Evolutionary conservation across 1,139 yeast species (phyloP).

Genomic region (Kodamaea fungicola): DNA sequence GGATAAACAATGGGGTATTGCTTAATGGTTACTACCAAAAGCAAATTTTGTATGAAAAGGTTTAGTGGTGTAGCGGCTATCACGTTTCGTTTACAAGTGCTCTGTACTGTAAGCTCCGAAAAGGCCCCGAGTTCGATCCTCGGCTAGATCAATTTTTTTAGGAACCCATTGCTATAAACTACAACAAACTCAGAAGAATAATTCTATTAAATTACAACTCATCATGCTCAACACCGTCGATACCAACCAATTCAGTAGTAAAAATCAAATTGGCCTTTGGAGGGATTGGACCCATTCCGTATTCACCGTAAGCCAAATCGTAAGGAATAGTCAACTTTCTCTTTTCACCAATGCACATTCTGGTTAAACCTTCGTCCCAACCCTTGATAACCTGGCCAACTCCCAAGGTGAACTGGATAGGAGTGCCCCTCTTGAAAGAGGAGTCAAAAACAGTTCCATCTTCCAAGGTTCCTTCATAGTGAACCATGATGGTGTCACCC

Average conservation of each 20-base stretch:
- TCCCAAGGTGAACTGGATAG: conserved; percentile 69
- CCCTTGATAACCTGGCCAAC: conserved; percentile 76
- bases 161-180: too few relatives aligned
- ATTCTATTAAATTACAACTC: conserved; percentile 10
- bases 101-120: conserved; percentile 17
- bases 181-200: too few relatives aligned
- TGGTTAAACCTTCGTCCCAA: conserved; percentile 77
- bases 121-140: conserved; percentile 24
- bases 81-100: conserved; percentile 21
- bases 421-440: conserved; percentile 61
- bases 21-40: too few relatives aligned
- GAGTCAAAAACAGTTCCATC: conserved; percentile 75
- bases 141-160: conserved; percentile 17
- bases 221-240: conserved; percentile 27
- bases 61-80: conserved; percentile 24
- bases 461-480: conserved; percentile 67
- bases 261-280: conserved; percentile 65
- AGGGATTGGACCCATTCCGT: conserved; percentile 80
- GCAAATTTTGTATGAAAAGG: conserved; percentile 6
- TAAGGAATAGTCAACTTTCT: conserved; percentile 77
- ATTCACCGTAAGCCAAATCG: conserved; percentile 68
- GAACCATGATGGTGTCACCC: conserved; percentile 70
- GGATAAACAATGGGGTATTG: too few relatives aligned
- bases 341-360: conserved; percentile 84
- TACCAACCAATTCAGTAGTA: conserved; percentile 53